Conservation (phyloP, 345 rosid genomes). For the Aurinia saxatilis region DNA sequence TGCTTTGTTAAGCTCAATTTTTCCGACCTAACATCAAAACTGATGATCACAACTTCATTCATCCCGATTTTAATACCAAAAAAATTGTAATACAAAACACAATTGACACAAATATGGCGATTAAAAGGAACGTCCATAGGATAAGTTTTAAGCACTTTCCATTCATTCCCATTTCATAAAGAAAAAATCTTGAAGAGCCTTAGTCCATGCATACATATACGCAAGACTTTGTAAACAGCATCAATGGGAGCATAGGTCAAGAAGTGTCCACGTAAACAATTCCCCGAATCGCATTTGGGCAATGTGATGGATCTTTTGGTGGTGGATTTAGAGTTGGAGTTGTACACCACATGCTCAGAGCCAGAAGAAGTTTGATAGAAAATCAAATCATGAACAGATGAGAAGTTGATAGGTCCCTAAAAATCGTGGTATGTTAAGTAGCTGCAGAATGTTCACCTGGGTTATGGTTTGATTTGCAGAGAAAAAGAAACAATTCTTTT, state of each 20-base stretch:
- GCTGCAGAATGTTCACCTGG: too few species aligned
- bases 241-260: not conserved
- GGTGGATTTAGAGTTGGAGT: too few species aligned
- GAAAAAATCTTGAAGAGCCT: not conserved
- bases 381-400: too few species aligned
- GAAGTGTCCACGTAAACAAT: too few species aligned
- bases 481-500: too few species aligned
- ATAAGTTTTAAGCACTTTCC: not conserved
- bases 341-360: not conserved
- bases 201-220: not conserved
- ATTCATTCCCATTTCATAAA: not conserved
- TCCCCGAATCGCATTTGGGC: not conserved
- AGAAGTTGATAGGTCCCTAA: too few species aligned
- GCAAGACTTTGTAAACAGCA: not conserved
- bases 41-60: not conserved
- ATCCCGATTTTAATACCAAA: accelerated
- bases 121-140: not conserved
- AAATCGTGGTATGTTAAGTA: too few species aligned
- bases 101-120: not conserved
- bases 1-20: not conserved
- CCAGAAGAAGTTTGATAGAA: not conserved
- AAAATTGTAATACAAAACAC: not conserved
- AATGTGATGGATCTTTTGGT: not conserved
- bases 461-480: too few species aligned
- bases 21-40: not conserved